Evolutionary conservation across 371 early-diverging fungal genomes (phyloP).

Genomic region (Lichtheimia ornata): DNA sequence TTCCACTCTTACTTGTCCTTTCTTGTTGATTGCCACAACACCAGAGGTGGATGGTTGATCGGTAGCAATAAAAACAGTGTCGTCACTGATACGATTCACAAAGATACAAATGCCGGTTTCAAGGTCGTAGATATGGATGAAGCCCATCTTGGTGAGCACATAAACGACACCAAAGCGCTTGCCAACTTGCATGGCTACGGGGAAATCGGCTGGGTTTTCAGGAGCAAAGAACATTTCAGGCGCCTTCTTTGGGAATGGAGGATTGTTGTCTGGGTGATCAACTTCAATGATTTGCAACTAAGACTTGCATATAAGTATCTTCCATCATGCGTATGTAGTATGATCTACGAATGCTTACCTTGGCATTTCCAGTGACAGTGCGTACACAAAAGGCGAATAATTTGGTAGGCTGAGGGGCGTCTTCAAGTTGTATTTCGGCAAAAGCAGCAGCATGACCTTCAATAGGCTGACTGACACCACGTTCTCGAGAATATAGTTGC

Average conservation of each 20-base stretch:
- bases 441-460: constrained; percentile 98
- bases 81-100: constrained; percentile 95
- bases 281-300: constrained; percentile 96
- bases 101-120: constrained; percentile 92
- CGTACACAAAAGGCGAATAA: constrained; percentile 94
- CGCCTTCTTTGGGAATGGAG: constrained; percentile 86
- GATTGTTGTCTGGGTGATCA: constrained; percentile 92
- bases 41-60: constrained; percentile 86
- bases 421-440: constrained; percentile 86
- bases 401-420: constrained; percentile 75
- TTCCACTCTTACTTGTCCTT: constrained; percentile 79
- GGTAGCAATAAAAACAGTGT: constrained; percentile 97
- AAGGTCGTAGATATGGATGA: constrained; percentile 94
- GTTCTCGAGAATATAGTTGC: constrained; percentile 94
- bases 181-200: constrained; percentile 95
- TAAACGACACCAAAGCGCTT: constrained; percentile 90
- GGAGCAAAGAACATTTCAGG: constrained; percentile 96
- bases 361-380: constrained; percentile 71
- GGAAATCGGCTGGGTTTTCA: constrained; percentile 93
- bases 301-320: background rate
- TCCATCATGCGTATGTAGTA: background rate
- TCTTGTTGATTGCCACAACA: constrained; percentile 93
- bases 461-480: constrained; percentile 91
- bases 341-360: constrained; percentile 50
- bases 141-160: constrained; percentile 97